Evolutionary conservation across 2,329 filamentous ascomycete genomes (phyloP), one percentile per base, ranked within the genome.

Genomic region (Tolypocladium ovalisporum): DNA sequence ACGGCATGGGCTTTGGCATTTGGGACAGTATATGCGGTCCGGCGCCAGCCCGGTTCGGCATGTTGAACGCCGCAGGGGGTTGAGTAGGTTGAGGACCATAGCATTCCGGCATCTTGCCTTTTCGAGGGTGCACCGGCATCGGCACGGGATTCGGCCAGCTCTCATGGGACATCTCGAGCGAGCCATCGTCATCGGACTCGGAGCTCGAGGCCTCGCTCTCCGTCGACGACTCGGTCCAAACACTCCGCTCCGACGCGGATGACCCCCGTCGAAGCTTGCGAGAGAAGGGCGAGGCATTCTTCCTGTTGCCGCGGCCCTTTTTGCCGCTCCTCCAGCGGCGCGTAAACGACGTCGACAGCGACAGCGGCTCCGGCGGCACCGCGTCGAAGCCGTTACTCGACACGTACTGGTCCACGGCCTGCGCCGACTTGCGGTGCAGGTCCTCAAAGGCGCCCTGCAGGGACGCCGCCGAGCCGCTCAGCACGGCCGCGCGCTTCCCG

Each of bases 351-450:
- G 19, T 13, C 47, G 29, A 13, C 29, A 13, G 27, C 27, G 17
- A 12, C 47, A 7, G 17, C 51, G 51, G n/a, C 13, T 52, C 44
- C 32, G 57, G 56, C 10, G 63, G 62, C 27, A 61, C 58, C 15
- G 63, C 60, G 29, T 61, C 66, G 54, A 70, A 75, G 52, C 72
- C 73, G 52, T 71, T 67, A 29, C 63, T 63, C n/a, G 58, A 44
- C 56, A 72, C 66, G 61, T 61, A 62, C 51, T 60, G 59, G 57
- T 67, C 60, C 47, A 73, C 69, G n/a, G 68, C 70, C 47, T 71
- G 69, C n/a, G 73, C 72, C 12, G 73, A 72, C 59, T 68, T 71
- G 52, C 62, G 58, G 58, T 74, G 70, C n/a, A 76, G 70, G 19
- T 65, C 58, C 54, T 71, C 67, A 7, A 76, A 62, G 12, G 73